Base-by-base conservation (phyloP, 768 basidiomycete genomes). In the Lactifluus piperatus region DNA sequence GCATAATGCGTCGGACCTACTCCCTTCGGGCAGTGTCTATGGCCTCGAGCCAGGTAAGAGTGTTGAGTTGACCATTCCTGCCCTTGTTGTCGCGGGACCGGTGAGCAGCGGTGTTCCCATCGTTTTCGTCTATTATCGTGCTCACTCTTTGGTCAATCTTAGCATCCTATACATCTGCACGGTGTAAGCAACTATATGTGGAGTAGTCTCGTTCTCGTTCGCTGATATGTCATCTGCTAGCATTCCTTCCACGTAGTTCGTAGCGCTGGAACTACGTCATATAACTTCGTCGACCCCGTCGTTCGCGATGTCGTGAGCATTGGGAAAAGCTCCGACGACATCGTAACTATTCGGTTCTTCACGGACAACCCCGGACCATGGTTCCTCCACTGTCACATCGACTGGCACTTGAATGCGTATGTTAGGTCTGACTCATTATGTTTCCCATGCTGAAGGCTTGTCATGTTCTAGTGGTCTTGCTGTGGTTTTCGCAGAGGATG, bases 11-110 rank as follows among this genome's bases (percentile, higher is more conserved):
- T 65, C 72, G 39, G 73, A 79, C 3, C 71, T 85, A 26, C 70
- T 84, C 29, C 84, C 82, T 0, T 26, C 57, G 0, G 81, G 80
- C 3, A 73, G 72, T 11, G 71, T 84, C 11, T 79, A 78, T 64
- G 64, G 70, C 16, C 69, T 85, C 14, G 79, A 80, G 0, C 69
- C 67, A 4, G 76, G 80, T 62, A 76, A 64, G 61, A 76, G 67
- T 50, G 76, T 81, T n/a, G 79, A 81, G 62, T 66, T 81, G 13
- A 71, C 71, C 10, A 75, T 81, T n/a, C 75, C 77, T 22, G 78
- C 74, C 0, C 73, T 74, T 14, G 68, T 69, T 5, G 49, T 71
- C 7, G 58, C 68, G 29, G 79, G 77, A 27, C 57, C 62, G 18
- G 62, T 63, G 47, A 55, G 62, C 32, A 7, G n/a, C n/a, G 67